These are phyloP conservation scores for Aspergillus sp. DNA, from an alignment of 2,329 filamentous ascomycete genomes.

Conservation along the genomic window DNA sequence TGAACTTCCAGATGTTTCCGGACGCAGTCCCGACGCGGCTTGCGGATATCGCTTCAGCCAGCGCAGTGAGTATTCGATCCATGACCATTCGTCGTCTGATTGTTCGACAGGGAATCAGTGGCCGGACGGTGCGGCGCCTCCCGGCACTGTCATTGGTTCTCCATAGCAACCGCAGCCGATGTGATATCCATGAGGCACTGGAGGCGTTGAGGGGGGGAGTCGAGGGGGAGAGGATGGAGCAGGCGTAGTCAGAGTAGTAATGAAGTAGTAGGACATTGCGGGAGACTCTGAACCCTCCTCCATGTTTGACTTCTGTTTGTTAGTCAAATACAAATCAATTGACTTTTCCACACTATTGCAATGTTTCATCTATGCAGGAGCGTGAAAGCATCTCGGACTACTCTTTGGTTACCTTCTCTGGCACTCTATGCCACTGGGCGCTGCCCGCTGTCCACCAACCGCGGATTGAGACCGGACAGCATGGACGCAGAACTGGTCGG, in stretches of 20 bases:
- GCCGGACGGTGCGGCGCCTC: constrained; percentile 32
- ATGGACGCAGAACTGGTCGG: too few species aligned
- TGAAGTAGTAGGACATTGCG: constrained; percentile 1
- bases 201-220: constrained; percentile 28
- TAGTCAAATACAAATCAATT: too few species aligned
- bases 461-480: too few species aligned
- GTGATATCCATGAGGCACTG: constrained; percentile 29
- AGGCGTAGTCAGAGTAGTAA: too few species aligned
- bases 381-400: too few species aligned
- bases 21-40: constrained; percentile 19
- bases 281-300: too few species aligned
- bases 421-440: too few species aligned
- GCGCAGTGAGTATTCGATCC: constrained; percentile 15
- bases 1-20: constrained; percentile 20
- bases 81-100: constrained; percentile 5
- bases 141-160: constrained; percentile 34
- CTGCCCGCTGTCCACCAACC: too few species aligned
- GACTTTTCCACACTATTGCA: too few species aligned
- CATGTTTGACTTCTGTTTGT: too few species aligned
- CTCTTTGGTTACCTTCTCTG: too few species aligned
- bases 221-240: constrained; percentile 24
- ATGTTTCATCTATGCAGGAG: too few species aligned
- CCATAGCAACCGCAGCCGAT: constrained; percentile 26
- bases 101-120: constrained; percentile 28
- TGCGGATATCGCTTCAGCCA: constrained; percentile 17